These are phyloP conservation scores for Polyplosphaeria fusca DNA, from an alignment of 495 filamentous ascomycete genomes.

Conservation along the genomic window DNA sequence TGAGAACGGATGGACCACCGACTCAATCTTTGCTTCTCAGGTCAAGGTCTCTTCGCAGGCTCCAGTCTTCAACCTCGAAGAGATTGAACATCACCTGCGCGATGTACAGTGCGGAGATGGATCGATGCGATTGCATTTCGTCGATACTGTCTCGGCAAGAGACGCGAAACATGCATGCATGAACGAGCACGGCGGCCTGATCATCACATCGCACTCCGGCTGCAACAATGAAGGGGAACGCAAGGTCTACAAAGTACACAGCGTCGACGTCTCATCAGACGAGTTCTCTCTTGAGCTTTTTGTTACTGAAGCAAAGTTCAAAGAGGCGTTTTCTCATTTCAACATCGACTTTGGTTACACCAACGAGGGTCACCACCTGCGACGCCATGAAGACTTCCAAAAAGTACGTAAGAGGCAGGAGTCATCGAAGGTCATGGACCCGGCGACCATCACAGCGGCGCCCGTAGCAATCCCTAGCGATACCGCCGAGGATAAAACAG, in stretches of 20 bases:
- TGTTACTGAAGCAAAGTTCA: conserved; percentile 12
- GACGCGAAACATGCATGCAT: conserved; percentile 18
- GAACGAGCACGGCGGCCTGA: conserved; percentile 13
- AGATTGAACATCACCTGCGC: conserved; percentile 25
- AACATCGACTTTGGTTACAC: conserved; percentile 32
- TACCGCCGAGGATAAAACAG: conserved; percentile 4
- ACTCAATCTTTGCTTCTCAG: conserved; percentile 20
- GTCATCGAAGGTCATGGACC: neutral
- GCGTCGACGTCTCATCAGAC: conserved; percentile 6
- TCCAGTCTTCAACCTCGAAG: conserved; percentile 27
- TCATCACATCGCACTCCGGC: conserved; percentile 26
- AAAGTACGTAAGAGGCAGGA: conserved; percentile 8
- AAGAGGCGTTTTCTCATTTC: conserved; percentile 18
- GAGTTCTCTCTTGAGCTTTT: conserved; percentile 16
- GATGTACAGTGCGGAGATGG: conserved; percentile 17
- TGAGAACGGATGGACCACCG: conserved; percentile 12
- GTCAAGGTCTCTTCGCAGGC: conserved; percentile 17
- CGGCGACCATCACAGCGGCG: neutral
- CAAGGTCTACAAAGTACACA: conserved; percentile 21
- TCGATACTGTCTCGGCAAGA: conserved; percentile 3
- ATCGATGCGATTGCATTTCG: conserved; percentile 24
- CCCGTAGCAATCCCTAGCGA: conserved; percentile 2
- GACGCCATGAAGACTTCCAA: conserved; percentile 14
- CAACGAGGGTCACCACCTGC: conserved; percentile 16
- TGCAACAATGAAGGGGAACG: conserved; percentile 30